Base-by-base conservation (phyloP, 441 rosid species). In the Hura crepitans region DNA sequence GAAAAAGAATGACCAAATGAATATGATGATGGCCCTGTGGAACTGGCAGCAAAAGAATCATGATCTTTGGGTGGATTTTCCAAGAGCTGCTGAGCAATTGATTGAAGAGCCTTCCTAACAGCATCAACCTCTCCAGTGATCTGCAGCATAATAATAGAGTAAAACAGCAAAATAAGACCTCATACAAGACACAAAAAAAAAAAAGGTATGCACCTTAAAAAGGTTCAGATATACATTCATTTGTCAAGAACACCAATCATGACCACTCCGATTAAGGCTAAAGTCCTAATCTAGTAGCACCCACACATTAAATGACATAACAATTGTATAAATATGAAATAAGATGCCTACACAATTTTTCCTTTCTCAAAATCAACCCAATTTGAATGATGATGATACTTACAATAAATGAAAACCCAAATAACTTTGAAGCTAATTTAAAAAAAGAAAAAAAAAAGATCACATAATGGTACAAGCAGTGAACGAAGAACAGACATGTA, bases 71-170 rank as follows among this genome's bases (percentile, higher is more conserved):
- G 81, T 47, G 81, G 82, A 77, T 79, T 82, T 27, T 83, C 92
- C 72, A 85, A 74, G 72, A 90, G 86, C 65, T 84, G 86, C 68
- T 75, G 86, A 71, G 89, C 84, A 77, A 88, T 76, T 43, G 75
- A 81, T 66, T 72, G 82, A 65, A 88, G 81, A 61, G 90, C 96
- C 80, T 81, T 90, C 77, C 80, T 79, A 71, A 86, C 88, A 18
- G 87, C 82, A 76, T 79, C 86, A 70, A 82, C 55, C 70, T 84
- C 88, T 69, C 96, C 96, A 5, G 79, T 64, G 69, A 90, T 82
- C 96, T 90, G 81, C 72, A 80, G 54, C 66, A 78, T 49, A 33
- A 69, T 33, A 47, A 69, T 49, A 12, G 61, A 65, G 70, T 22
- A 62, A 30, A 49, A 30, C 46, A 51, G 22, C 31, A 28, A 69